Evolutionary conservation across 441 rosid species (phyloP).

Genomic region (Rhodomyrtus psidioides): DNA sequence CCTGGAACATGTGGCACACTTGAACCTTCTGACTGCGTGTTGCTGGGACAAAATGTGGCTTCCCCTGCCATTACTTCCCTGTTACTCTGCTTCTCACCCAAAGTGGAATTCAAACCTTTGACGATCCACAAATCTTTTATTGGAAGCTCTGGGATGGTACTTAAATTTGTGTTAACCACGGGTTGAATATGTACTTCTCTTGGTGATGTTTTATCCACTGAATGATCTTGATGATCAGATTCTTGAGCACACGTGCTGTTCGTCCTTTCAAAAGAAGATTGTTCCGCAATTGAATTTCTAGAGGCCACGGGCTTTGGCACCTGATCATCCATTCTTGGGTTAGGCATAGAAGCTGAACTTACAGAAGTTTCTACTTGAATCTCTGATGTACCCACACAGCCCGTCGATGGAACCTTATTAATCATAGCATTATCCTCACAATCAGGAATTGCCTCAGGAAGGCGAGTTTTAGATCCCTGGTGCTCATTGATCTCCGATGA

Average conservation of each 20-base stretch:
- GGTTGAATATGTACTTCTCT: slow-evolving; percentile 10
- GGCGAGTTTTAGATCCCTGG: slow-evolving; percentile 11
- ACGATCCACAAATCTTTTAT: slow-evolving; percentile 14
- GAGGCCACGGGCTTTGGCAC: slow-evolving; percentile 14
- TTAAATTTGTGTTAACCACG: slow-evolving; percentile 11
- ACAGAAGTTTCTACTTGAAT: slow-evolving; percentile 12
- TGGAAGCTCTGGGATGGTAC: slow-evolving; percentile 8
- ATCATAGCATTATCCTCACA: slow-evolving; percentile 7
- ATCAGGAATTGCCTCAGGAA: slow-evolving; percentile 6
- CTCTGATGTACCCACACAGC: slow-evolving; percentile 13
- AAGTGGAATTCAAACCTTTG: slow-evolving; percentile 5
- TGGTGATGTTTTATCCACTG: slow-evolving; percentile 10
- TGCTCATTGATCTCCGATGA: slow-evolving; percentile 17
- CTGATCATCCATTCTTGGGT: slow-evolving; percentile 15
- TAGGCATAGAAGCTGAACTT: slow-evolving; percentile 2
- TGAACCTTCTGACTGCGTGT: slow-evolving; percentile 15
- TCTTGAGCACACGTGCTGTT: slow-evolving; percentile 12
- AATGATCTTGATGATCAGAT: slow-evolving; percentile 18
- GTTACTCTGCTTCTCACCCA: slow-evolving; percentile 16
- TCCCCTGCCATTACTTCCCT: background rate
- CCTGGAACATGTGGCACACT: slow-evolving; percentile 7
- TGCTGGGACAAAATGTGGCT: slow-evolving; percentile 16
- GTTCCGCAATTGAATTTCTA: background rate
- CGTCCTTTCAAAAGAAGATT: slow-evolving; percentile 11
- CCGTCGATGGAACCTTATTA: slow-evolving; percentile 9